Evolutionary conservation across 2,329 filamentous ascomycete species (phyloP), one percentile per base, ranked within the genome.

Genomic region (Colletotrichum ledebouriae): DNA sequence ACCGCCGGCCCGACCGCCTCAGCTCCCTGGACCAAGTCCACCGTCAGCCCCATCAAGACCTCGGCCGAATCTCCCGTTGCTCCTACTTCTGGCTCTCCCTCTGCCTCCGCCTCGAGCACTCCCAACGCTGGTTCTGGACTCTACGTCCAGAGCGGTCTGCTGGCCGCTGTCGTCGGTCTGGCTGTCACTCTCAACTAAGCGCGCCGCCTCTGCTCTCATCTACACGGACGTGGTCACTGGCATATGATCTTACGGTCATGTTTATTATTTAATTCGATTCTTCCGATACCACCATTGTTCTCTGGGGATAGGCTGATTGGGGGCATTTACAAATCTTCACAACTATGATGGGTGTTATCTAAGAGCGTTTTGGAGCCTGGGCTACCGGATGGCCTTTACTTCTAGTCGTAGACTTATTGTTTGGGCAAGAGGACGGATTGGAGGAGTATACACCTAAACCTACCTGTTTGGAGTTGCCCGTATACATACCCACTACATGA

Each of bases 121-220:
- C 78, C 75, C 68, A 78, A 71, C 42, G 81, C 80, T 56, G 76
- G 73, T 69, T 66, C 56, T 53, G 73, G 75, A 44, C 74, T 83
- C 46, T 72, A 80, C 33, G 73, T 79, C 69, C 78, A 81, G 72
- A 78, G 78, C 69, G 80, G 81, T 53, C 70, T 83, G 63, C 70
- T 84, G 52, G 78, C 80, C 41, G 77, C 76, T 46, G 78, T 77
- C 42, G 68, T 84, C 62, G 78, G 79, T 33, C 80, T 79, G 41
- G 81, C 78, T 67, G 66, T 79, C 67, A 76, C 81, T 63, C 78
- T 82, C 64, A 75, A 72, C 61, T 70, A 61, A 49, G 57, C 47
- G 46, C 12, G 33, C 49, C 29, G 29, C 49, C 20, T 20, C 20
- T n/a, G 6, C 65, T 61, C 77, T 82, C 64, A 75, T 72, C 56